phyloP scores from a whole-genome alignment of 192 early-diverging fungal genomes.

The Borealophlyctis nickersoniae region DNA sequence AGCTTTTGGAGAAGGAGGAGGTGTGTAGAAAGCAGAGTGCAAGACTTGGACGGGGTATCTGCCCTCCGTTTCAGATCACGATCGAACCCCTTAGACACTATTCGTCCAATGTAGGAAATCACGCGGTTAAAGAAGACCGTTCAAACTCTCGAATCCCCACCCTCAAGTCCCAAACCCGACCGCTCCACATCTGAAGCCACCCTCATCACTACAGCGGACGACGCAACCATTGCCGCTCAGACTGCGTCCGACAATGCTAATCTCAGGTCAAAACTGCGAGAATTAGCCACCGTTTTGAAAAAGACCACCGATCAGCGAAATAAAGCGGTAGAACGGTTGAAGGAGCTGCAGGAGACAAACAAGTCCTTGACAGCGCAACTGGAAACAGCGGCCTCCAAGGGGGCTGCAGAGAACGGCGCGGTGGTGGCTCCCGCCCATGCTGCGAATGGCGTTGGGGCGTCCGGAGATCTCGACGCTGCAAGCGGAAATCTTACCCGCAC shows the following conservation, averaged over 20 bases:
- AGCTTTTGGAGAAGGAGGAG: constrained; percentile 33
- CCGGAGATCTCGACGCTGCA: not conserved
- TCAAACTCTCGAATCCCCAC: not conserved
- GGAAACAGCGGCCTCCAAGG: not conserved
- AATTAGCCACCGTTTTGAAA: constrained; percentile 30
- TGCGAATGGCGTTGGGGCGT: not conserved
- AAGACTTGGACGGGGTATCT: no score
- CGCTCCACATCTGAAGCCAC: not conserved
- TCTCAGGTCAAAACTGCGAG: constrained; percentile 26
- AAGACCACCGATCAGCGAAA: constrained; percentile 32
- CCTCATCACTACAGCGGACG: not conserved
- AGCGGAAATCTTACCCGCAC: not conserved
- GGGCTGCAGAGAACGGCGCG: not conserved
- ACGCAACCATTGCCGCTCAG: not conserved
- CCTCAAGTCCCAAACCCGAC: not conserved
- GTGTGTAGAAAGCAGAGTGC: not conserved
- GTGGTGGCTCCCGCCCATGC: not conserved
- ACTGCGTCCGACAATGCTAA: not conserved
- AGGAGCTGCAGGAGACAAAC: constrained; percentile 18
- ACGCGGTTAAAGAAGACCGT: constrained; percentile 28
- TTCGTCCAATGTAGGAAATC: constrained; percentile 31
- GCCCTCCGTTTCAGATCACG: not conserved
- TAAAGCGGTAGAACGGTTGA: constrained; percentile 19
- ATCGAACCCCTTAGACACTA: not conserved
- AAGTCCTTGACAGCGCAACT: not conserved